phyloP scores from a whole-genome alignment of 805 yeast genomes.

The Candida easanensis region DNA sequence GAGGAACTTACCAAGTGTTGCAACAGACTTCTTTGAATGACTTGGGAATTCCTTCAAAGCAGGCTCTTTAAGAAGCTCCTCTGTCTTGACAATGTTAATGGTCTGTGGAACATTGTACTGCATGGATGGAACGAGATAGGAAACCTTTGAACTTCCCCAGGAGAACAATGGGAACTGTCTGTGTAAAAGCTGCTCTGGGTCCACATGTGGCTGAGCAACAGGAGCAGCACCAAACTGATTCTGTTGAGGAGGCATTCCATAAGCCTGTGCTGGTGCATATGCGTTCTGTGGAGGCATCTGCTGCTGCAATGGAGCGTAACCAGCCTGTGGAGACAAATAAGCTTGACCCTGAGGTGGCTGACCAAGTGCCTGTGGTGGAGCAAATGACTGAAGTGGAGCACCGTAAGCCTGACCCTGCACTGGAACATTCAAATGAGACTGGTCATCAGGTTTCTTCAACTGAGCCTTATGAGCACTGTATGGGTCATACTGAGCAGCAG shows the following conservation, averaged over 20 bases:
- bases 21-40: slow-evolving; percentile 26
- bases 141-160: slow-evolving; percentile 52
- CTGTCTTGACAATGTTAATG: slow-evolving; percentile 37
- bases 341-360: not conserved
- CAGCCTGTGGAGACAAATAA: not conserved
- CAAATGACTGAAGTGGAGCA: not conserved
- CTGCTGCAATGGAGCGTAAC: not conserved
- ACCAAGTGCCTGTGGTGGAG: slow-evolving; percentile 3
- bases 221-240: not conserved
- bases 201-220: slow-evolving; percentile 31
- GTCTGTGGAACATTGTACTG: slow-evolving; percentile 32
- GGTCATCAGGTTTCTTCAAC: slow-evolving; percentile 7
- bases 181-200: slow-evolving; percentile 52
- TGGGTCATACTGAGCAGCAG: slow-evolving; percentile 30
- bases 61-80: slow-evolving; percentile 32
- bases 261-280: not conserved
- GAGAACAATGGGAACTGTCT: slow-evolving; percentile 76
- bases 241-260: not conserved
- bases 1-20: slow-evolving; percentile 27
- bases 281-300: not conserved
- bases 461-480: slow-evolving; percentile 21
- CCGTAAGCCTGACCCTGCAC: not conserved
- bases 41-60: slow-evolving; percentile 35
- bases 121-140: slow-evolving; percentile 36
- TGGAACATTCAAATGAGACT: slow-evolving; percentile 1